A percentile compares a stretch with the other conserved stretches of the same genome.
Conservation (phyloP, 345 rosid species). For the Sonneratia caseolaris region DNA sequence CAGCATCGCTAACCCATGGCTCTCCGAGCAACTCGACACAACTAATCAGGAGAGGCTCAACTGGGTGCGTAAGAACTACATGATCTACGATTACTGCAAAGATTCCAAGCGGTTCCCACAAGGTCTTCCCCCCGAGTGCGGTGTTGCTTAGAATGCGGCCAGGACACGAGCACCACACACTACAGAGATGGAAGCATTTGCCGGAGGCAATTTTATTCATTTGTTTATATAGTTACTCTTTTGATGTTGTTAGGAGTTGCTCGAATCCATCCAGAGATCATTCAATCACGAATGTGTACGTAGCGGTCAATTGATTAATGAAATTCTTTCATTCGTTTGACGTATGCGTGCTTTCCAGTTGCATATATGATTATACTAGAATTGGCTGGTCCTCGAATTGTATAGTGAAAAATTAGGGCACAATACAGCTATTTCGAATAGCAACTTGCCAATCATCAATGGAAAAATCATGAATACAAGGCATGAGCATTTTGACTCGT, state of each 20-base stretch:
- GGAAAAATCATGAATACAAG: too few relatives aligned
- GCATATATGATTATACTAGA: too few relatives aligned
- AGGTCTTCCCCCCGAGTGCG: constrained; percentile 48
- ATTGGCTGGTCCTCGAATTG: too few relatives aligned
- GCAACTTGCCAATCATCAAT: not conserved
- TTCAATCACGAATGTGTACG: not conserved
- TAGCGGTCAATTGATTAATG: not conserved
- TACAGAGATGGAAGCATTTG: not conserved
- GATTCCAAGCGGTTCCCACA: constrained; percentile 43
- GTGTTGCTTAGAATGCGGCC: constrained; percentile 1
- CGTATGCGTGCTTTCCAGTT: not conserved
- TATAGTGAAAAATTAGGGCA: too few relatives aligned
- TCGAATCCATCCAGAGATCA: not conserved
- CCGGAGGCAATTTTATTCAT: not conserved
- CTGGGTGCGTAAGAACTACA: constrained; percentile 48
- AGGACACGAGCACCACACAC: not conserved
- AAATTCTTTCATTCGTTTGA: not conserved
- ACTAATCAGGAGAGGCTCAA: constrained; percentile 25
- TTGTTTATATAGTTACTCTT: not conserved
- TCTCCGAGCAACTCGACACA: constrained; percentile 27
- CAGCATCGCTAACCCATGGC: constrained; percentile 18
- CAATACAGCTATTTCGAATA: too few relatives aligned
- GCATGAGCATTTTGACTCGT: too few relatives aligned
- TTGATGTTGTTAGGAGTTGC: not conserved
- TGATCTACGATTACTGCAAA: constrained; percentile 49